Evolutionary conservation across 108 stramenopile genomes (phyloP), one percentile per base, ranked within the genome.

Genomic region (Nitzschia sp.): DNA sequence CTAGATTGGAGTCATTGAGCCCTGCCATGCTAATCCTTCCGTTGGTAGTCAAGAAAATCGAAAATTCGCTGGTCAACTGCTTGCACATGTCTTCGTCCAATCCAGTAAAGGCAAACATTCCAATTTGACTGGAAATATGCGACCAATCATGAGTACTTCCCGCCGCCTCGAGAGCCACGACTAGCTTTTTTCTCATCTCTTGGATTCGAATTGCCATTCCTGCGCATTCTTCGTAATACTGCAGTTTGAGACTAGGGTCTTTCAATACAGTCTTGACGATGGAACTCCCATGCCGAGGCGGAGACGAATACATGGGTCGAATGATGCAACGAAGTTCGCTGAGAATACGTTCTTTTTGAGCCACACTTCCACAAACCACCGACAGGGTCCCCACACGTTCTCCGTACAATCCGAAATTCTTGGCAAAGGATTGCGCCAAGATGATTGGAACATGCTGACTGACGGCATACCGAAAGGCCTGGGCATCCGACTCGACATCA

Each of bases 321-420:
- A 93, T 87, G 62, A 93, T 63, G 27, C 77, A 27, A 75, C 93
- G 94, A 34, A 97, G 63, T 80, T 95, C 93, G 46, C 87, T 89
- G 63, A 75, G 47, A 2, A 96, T 85, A 15, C 85, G 73, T 30
- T 62, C 79, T 35, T 68, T 79, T 63, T 96, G 92, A 3, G 94
- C 96, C 36, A 59, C 55, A 68, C 81, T 68, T 17, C 60, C 63
- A 48, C 89, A 87, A 8, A 96, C 92, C 1, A 94, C 84, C 27
- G 76, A 80, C 29, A 97, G 65, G 16, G 92, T 77, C 15, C 97
- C 97, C 25, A 88, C 79, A n/a, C 97, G 81, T 72, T 97, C 86
- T 21, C 97, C 97, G 72, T 97, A 97, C 46, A 97, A 80, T 8
- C 97, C 97, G 61, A 97, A 96, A 79, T 97, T 97, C 88, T 97